Conservation (phyloP, 2,329 filamentous ascomycete genomes). For the Knoxdaviesia proteae region DNA sequence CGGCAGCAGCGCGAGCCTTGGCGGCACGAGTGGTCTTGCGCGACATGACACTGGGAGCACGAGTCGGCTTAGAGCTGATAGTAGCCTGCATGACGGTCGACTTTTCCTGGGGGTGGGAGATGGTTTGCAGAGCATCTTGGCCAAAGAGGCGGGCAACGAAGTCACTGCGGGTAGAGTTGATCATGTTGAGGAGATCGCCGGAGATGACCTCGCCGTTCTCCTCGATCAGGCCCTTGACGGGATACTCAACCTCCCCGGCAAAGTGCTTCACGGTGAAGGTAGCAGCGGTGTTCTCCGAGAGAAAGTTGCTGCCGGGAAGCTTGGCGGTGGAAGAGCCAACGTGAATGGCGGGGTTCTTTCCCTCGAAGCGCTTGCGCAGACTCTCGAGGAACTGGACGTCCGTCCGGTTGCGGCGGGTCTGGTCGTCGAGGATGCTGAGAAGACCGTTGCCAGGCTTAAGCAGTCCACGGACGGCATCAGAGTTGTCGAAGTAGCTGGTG, state of each 20-base stretch:
- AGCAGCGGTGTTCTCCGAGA: conserved; percentile 59
- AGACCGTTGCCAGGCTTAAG: conserved; percentile 85
- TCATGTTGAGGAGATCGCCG: conserved; percentile 84
- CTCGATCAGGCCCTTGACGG: conserved; percentile 68
- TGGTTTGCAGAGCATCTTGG: conserved; percentile 82
- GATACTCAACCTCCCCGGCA: conserved; percentile 90
- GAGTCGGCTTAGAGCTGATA: conserved; percentile 83
- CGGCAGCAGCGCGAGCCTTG: conserved; percentile 15
- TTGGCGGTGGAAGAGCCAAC: conserved; percentile 56
- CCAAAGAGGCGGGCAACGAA: conserved; percentile 84
- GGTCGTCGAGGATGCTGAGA: conserved; percentile 85
- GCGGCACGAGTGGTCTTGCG: conserved; percentile 35
- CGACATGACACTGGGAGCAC: conserved; percentile 81
- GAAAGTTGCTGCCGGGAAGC: conserved; percentile 74
- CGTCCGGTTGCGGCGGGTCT: conserved; percentile 71
- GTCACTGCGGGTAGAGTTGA: conserved; percentile 69
- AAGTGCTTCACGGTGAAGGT: conserved; percentile 88
- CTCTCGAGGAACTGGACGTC: conserved; percentile 84
- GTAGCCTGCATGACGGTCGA: conserved; percentile 87
- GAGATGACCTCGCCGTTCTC: conserved; percentile 94
- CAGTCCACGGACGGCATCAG: conserved; percentile 76
- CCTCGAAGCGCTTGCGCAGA: conserved; percentile 77
- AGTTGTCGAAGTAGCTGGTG: conserved; percentile 96
- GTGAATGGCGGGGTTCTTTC: conserved; percentile 77
- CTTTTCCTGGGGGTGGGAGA: conserved; percentile 81